These are phyloP conservation scores for Cryptosporidium sp. DNA, from an alignment of 169 alveolate species.

Conservation along the genomic window DNA sequence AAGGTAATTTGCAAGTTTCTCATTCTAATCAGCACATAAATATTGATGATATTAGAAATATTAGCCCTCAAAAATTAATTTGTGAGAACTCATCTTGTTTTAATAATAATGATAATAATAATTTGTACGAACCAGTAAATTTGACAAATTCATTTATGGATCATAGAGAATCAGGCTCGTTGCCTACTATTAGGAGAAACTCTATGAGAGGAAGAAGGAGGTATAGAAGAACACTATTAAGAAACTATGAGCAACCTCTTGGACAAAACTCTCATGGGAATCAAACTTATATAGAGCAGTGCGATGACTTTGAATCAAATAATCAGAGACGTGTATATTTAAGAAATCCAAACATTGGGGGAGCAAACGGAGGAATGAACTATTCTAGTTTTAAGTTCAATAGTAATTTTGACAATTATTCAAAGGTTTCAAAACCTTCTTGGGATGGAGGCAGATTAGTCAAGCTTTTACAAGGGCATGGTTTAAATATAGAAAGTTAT, in stretches of 20 bases:
- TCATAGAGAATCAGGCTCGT: conserved; percentile 15
- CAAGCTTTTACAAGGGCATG: conserved; percentile 74
- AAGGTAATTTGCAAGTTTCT: conserved; percentile 6
- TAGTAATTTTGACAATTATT: conserved; percentile 14
- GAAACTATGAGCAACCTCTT: conserved; percentile 57
- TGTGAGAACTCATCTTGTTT: not conserved
- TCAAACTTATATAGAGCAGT: not conserved
- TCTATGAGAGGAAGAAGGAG: conserved; percentile 72
- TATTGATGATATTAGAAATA: conserved; percentile 6
- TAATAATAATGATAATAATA: not conserved
- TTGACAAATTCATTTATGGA: conserved; percentile 3
- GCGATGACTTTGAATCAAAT: conserved; percentile 12
- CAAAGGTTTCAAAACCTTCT: conserved; percentile 57
- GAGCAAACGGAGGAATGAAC: not conserved
- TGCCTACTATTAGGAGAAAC: conserved; percentile 30
- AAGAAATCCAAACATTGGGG: conserved; percentile 7
- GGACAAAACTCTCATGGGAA: not conserved
- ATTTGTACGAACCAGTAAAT: not conserved
- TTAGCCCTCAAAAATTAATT: not conserved
- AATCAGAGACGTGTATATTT: conserved; percentile 51
- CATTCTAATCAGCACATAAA: conserved; percentile 16
- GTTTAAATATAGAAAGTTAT: conserved; percentile 44
- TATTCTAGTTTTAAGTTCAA: conserved; percentile 22
- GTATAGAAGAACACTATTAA: conserved; percentile 61
- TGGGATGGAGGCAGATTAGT: conserved; percentile 76